Evolutionary conservation across 1,284 basidiomycete species (phyloP).

Genomic region (Ceratobasidium sp.): DNA sequence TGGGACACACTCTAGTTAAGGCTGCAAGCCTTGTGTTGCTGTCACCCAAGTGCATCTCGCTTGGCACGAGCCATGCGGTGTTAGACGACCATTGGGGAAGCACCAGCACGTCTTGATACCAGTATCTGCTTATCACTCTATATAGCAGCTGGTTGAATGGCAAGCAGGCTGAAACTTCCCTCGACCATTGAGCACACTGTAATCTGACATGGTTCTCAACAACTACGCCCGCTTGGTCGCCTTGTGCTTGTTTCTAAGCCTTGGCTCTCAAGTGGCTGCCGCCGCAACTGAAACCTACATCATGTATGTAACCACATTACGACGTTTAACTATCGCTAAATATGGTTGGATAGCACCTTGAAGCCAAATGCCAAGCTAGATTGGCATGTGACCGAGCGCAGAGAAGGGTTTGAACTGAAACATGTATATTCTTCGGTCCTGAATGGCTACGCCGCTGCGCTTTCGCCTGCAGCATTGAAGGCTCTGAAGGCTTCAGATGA

Average conservation of each 20-base stretch:
- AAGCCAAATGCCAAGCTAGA: conserved; percentile 11
- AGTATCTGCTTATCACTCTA: not conserved
- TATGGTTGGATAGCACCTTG: not conserved
- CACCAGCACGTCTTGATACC: not conserved
- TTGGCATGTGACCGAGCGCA: not conserved
- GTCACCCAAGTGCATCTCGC: conserved; percentile 15
- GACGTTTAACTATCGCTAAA: not conserved
- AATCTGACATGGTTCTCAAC: not conserved
- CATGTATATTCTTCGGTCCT: conserved; percentile 14
- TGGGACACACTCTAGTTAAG: not conserved
- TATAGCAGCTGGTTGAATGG: not conserved
- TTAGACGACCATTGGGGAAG: not conserved
- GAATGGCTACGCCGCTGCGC: conserved; percentile 17
- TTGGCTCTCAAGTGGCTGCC: not conserved
- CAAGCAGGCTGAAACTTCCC: not conserved
- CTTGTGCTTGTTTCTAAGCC: not conserved
- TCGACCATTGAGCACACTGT: not conserved
- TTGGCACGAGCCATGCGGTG: conserved; percentile 1
- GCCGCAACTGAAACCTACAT: not conserved
- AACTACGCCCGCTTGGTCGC: not conserved
- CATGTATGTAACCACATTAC: not conserved
- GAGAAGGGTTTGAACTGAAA: conserved; percentile 15
- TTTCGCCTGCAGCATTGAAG: not conserved
- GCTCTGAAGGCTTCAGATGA: conserved; percentile 23
- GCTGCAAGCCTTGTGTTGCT: not conserved